These are phyloP conservation scores for Apiospora rasikravindrae DNA, from an alignment of 2,329 filamentous ascomycete genomes.

Conservation along the genomic window DNA sequence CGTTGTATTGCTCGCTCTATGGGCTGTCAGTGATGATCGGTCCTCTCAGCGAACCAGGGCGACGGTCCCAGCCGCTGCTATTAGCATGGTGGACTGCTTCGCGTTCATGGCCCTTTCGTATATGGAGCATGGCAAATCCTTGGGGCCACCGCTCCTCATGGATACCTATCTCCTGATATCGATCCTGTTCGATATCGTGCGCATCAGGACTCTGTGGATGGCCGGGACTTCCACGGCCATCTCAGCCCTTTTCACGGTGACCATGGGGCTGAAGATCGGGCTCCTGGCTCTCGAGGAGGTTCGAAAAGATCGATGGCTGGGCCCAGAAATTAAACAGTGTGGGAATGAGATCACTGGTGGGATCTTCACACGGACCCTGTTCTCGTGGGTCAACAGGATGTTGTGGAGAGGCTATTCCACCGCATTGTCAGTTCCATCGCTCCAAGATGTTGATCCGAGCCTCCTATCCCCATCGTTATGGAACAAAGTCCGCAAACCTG, in stretches of 20 bases:
- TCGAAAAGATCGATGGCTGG: slow-evolving; percentile 16
- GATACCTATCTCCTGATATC: slow-evolving; percentile 27
- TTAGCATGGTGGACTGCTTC: slow-evolving; percentile 25
- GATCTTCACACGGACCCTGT: slow-evolving; percentile 31
- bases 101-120: slow-evolving; percentile 26
- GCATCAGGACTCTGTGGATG: slow-evolving; percentile 27
- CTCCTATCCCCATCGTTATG: slow-evolving; percentile 21
- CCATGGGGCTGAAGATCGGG: slow-evolving; percentile 22
- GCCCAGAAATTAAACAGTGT: background rate
- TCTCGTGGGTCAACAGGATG: slow-evolving; percentile 32
- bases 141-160: slow-evolving; percentile 27
- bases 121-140: slow-evolving; percentile 27
- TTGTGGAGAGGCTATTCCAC: slow-evolving; percentile 25
- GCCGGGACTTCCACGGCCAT: background rate
- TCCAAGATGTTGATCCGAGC: slow-evolving; percentile 25
- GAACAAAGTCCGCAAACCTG: background rate
- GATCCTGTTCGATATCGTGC: slow-evolving; percentile 27
- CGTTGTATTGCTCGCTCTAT: slow-evolving; percentile 16
- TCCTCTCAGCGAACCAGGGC: slow-evolving; percentile 19
- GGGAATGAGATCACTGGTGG: slow-evolving; percentile 36
- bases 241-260: slow-evolving; percentile 11
- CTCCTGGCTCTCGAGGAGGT: slow-evolving; percentile 23
- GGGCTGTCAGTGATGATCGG: slow-evolving; percentile 9
- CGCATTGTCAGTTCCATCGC: slow-evolving; percentile 24
- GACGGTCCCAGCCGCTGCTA: slow-evolving; percentile 24